These are phyloP conservation scores for Xylariaceae sp. DNA, from an alignment of 2,329 filamentous ascomycete genomes.

Conservation along the genomic window DNA sequence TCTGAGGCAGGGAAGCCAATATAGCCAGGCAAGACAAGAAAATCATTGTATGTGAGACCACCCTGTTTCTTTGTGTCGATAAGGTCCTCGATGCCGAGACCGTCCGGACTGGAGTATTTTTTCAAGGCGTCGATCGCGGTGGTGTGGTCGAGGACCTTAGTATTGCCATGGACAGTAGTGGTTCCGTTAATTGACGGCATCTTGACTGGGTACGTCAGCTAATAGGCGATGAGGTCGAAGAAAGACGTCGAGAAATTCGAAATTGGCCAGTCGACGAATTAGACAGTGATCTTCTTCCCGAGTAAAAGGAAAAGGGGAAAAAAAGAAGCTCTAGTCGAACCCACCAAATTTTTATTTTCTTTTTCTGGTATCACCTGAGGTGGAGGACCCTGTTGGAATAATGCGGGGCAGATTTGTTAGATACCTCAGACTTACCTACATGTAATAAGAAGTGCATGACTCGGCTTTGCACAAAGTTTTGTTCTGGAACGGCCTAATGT, in stretches of 20 bases:
- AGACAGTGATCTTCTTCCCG: conserved; percentile 56
- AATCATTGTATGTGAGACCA: conserved; percentile 98
- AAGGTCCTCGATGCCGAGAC: conserved; percentile 82
- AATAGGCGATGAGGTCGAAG: conserved; percentile 48
- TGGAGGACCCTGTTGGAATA: conserved; percentile 21
- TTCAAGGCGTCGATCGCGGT: conserved; percentile 80
- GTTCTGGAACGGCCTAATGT: too few relatives aligned
- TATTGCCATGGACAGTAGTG: conserved; percentile 53
- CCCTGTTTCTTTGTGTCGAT: conserved; percentile 91
- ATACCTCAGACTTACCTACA: too few relatives aligned
- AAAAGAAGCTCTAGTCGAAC: conserved; percentile 15
- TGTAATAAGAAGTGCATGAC: too few relatives aligned
- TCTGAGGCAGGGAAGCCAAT: conserved; percentile 95
- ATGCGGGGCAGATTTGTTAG: conserved; percentile 28
- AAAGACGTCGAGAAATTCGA: conserved; percentile 38
- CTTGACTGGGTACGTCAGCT: conserved; percentile 41
- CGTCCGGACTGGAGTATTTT: conserved; percentile 80
- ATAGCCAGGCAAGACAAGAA: conserved; percentile 93
- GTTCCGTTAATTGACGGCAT: conserved; percentile 77
- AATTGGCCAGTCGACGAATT: conserved; percentile 40
- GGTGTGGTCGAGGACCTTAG: conserved; percentile 70
- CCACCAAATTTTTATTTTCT: conserved; percentile 22
- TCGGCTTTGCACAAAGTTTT: background rate
- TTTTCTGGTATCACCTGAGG: conserved; percentile 11
- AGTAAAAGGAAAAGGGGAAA: conserved; percentile 50